Base-by-base conservation (phyloP, 1,284 basidiomycete species). In the Porodaedalea pini region DNA sequence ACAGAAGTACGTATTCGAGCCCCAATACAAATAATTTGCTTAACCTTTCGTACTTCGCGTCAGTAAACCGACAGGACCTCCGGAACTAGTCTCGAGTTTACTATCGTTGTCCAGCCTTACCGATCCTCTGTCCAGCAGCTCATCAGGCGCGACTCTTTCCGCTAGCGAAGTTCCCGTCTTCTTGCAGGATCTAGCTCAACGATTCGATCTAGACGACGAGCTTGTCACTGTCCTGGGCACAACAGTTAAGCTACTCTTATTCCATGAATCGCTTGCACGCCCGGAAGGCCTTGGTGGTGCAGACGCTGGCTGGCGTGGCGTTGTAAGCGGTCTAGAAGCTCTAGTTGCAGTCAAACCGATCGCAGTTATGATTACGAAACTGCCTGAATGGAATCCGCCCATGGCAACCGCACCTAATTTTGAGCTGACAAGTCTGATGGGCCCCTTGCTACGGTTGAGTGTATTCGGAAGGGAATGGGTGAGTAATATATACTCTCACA, bases 391-490 rank as follows among this genome's bases (percentile, higher is more conserved):
- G 85, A 86, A 81, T 63, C 89, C 90, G 25, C 60, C 67, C 6
- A 66, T 75, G 63, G 82, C 81, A 19, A 81, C 78, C 2, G 82
- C 86, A 2, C 69, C 79, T 1, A 78, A 72, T 0, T 83, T 90
- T 68, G 87, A 94, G 70, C 78, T 71, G 0, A 63, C 70, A 19
- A 83, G 86, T 11, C 69, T 97, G 52, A 73, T 97, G 61, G 94
- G 94, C 0, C 92, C 92, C 0, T 71, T 97, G 21, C 82, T 90
- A 59, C 76, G 92, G 32, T 73, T 97, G 41, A 88, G 88, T 43
- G 85, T 94, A 4, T 96, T 95, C 69, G 82, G 85, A 4, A 77
- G 85, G 57, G 92, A 95, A 75, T 96, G 92, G 83, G 93, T 93
- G 65, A 70, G 85, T 78, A 6, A 4, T 17, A 43, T 51, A 52